phyloP scores from a whole-genome alignment of 305 asterid species.

The Rubia tinctorum region DNA sequence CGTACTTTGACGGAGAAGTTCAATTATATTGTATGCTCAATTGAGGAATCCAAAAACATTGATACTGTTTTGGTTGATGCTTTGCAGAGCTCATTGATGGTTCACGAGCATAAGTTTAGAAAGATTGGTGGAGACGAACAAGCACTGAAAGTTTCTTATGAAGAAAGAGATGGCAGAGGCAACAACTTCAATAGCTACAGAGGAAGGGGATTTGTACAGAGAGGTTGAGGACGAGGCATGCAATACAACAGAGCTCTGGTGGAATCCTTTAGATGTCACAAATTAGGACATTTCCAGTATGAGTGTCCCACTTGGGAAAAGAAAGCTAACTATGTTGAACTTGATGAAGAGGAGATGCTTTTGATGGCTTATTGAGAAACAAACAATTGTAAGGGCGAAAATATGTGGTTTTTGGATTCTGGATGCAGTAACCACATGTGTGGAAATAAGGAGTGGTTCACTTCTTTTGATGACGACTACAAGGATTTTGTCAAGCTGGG shows the following conservation, averaged over 20 bases:
- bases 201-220: too few species aligned
- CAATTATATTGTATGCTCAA: not conserved
- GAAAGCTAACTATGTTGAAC: not conserved
- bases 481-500: conserved; percentile 13
- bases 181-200: too few species aligned
- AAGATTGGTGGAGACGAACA: too few species aligned
- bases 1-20: not conserved
- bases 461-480: too few species aligned
- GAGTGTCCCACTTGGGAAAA: not conserved
- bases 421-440: too few species aligned
- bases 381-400: too few species aligned
- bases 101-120: not conserved
- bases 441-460: too few species aligned
- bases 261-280: conserved; percentile 12
- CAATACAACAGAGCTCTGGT: not conserved
- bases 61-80: not conserved
- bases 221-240: conserved; percentile 4
- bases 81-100: not conserved
- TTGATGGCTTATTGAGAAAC: too few species aligned
- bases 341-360: conserved; percentile 5
- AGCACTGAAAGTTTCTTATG: too few species aligned
- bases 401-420: too few species aligned
- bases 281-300: too few species aligned
- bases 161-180: too few species aligned
- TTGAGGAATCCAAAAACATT: not conserved